These are phyloP conservation scores for Geotrichum fermentans DNA, from an alignment of 1,139 yeast species.

Conservation along the genomic window DNA sequence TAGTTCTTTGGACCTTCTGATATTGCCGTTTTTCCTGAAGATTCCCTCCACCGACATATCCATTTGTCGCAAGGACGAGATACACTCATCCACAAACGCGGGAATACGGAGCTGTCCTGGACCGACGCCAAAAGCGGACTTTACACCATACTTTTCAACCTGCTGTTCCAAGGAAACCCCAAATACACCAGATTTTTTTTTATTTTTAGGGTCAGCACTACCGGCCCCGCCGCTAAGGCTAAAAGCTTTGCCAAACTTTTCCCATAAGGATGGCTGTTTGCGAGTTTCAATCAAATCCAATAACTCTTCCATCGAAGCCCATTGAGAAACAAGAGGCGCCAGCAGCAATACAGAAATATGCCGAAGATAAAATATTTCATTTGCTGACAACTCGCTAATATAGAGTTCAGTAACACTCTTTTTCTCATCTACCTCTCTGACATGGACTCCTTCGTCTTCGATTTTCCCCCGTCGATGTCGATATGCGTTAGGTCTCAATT, in stretches of 20 bases:
- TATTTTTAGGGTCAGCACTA: constrained; percentile 21
- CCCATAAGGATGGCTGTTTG: constrained; percentile 62
- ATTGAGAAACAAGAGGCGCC: constrained; percentile 37
- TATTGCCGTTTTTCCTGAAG: constrained; percentile 93
- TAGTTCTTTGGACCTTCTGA: constrained; percentile 70
- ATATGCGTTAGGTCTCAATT: constrained; percentile 41
- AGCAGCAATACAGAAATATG: constrained; percentile 68
- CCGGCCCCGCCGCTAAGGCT: constrained; percentile 30
- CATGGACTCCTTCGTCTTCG: constrained; percentile 23
- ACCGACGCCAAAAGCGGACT: constrained; percentile 82
- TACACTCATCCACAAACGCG: constrained; percentile 76
- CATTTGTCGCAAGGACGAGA: constrained; percentile 78
- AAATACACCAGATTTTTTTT: constrained; percentile 52
- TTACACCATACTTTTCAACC: constrained; percentile 74
- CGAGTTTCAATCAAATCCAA: constrained; percentile 52
- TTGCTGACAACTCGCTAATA: constrained; percentile 64
- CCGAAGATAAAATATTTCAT: constrained; percentile 59
- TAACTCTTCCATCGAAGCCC: constrained; percentile 50
- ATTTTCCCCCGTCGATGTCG: constrained; percentile 19
- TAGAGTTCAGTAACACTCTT: constrained; percentile 35
- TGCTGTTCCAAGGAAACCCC: constrained; percentile 72
- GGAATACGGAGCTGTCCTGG: constrained; percentile 78
- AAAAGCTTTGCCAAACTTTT: constrained; percentile 50
- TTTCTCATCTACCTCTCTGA: constrained; percentile 21
- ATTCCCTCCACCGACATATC: constrained; percentile 97